These are phyloP conservation scores for Prinsepia uniflora DNA, from an alignment of 306 rosid species.

Conservation along the genomic window DNA sequence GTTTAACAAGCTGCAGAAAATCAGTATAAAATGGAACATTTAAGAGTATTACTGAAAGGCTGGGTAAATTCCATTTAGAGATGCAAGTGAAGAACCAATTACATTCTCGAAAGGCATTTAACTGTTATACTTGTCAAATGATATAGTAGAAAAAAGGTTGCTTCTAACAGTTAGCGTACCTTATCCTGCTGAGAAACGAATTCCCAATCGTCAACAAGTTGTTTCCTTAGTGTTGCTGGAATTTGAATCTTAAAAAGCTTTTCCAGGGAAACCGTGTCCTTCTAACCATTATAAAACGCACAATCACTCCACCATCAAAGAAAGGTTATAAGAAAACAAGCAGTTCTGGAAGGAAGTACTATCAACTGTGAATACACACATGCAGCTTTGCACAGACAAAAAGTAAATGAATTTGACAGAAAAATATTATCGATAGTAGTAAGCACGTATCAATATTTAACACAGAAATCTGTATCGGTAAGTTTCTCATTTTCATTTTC, in stretches of 20 bases:
- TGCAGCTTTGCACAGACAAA: conserved; percentile 2
- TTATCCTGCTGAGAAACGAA: conserved; percentile 84
- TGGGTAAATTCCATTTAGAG: not conserved
- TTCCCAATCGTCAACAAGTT: conserved; percentile 93
- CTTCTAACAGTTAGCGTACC: conserved; percentile 41
- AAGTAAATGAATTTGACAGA: not conserved
- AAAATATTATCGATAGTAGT: not conserved
- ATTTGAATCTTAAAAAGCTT: conserved; percentile 91
- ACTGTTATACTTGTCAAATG: conserved; percentile 4
- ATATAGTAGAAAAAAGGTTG: conserved; percentile 10
- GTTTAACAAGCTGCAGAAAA: conserved; percentile 74
- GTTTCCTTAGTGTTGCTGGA: conserved; percentile 84
- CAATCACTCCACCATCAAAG: conserved; percentile 16
- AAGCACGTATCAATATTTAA: not conserved
- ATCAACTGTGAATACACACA: not conserved
- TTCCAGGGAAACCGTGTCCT: conserved; percentile 60
- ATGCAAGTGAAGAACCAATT: conserved; percentile 21
- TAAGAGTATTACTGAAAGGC: not conserved
- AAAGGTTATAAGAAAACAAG: not conserved
- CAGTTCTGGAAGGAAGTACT: conserved; percentile 5
- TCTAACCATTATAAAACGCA: conserved; percentile 47
- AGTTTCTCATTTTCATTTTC: not conserved
- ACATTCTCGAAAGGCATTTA: conserved; percentile 1
- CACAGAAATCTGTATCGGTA: not conserved
- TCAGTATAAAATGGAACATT: conserved; percentile 18